phyloP scores from a whole-genome alignment of 2,329 filamentous ascomycete genomes.

The Fusarium sp. region DNA sequence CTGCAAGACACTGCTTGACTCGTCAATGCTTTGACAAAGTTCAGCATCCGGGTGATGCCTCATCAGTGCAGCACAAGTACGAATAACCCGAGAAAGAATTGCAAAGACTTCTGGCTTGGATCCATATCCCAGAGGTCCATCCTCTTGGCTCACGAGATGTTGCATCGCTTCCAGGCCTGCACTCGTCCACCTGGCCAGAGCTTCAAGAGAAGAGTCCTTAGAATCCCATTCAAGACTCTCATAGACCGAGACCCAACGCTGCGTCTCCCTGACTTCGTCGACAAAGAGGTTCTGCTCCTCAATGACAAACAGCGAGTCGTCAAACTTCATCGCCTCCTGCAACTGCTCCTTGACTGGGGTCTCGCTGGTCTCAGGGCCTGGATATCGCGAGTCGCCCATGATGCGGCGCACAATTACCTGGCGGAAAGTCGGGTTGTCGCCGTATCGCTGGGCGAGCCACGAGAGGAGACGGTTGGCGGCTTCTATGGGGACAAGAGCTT shows the following conservation, averaged over 20 bases:
- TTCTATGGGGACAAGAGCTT: slow-evolving; percentile 59
- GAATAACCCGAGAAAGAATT: slow-evolving; percentile 63
- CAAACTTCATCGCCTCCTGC: slow-evolving; percentile 59
- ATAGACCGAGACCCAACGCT: slow-evolving; percentile 72
- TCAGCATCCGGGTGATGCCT: slow-evolving; percentile 27
- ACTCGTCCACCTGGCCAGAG: slow-evolving; percentile 60
- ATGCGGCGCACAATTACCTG: slow-evolving; percentile 57
- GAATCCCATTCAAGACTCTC: slow-evolving; percentile 37
- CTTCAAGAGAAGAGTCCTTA: slow-evolving; percentile 39
- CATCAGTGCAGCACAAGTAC: slow-evolving; percentile 52
- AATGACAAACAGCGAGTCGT: slow-evolving; percentile 80
- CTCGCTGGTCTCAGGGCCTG: slow-evolving; percentile 23
- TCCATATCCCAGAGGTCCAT: slow-evolving; percentile 79
- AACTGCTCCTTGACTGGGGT: slow-evolving; percentile 55
- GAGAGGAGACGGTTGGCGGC: slow-evolving; percentile 58
- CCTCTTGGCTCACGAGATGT: slow-evolving; percentile 52
- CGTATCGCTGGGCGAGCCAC: slow-evolving; percentile 55
- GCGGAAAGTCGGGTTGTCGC: slow-evolving; percentile 52
- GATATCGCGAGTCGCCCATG: slow-evolving; percentile 41
- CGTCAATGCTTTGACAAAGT: slow-evolving; percentile 24
- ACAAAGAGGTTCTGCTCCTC: slow-evolving; percentile 97
- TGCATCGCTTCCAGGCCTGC: slow-evolving; percentile 60
- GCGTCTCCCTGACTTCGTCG: slow-evolving; percentile 80
- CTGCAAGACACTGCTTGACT: slow-evolving; percentile 10
- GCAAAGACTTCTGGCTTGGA: slow-evolving; percentile 75